These are phyloP conservation scores for Xylariaceae sp. DNA, from an alignment of 2,329 filamentous ascomycete species.

Conservation along the genomic window DNA sequence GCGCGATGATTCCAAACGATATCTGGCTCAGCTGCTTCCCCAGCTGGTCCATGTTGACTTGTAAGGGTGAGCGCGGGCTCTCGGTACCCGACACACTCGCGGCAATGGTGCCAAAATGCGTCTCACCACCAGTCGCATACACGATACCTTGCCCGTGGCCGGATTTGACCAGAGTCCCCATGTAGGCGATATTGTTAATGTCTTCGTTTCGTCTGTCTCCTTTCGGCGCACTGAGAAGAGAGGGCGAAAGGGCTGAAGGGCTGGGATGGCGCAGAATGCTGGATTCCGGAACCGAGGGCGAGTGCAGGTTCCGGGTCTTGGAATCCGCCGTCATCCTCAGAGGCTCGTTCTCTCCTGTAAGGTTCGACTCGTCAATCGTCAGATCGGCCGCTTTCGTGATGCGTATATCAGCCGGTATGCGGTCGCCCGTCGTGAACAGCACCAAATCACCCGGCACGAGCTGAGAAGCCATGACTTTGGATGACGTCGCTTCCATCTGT, in stretches of 20 bases:
- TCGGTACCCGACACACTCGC: slow-evolving; percentile 92
- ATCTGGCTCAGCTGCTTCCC: slow-evolving; percentile 95
- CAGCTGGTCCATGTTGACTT: slow-evolving; percentile 95
- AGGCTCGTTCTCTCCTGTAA: slow-evolving; percentile 95
- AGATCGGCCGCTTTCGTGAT: slow-evolving; percentile 87
- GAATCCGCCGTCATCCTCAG: slow-evolving; percentile 71
- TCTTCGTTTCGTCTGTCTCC: slow-evolving; percentile 66
- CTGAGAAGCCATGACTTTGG: slow-evolving; percentile 79
- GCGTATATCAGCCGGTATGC: slow-evolving; percentile 91
- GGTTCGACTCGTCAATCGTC: slow-evolving; percentile 91
- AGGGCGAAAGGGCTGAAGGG: slow-evolving; percentile 44
- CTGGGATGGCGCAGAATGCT: slow-evolving; percentile 33
- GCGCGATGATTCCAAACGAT: slow-evolving; percentile 86
- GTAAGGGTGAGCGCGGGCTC: slow-evolving; percentile 86
- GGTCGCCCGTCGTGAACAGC: slow-evolving; percentile 89
- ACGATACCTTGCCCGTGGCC: slow-evolving; percentile 94
- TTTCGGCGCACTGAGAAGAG: slow-evolving; percentile 52
- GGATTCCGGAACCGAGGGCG: slow-evolving; percentile 25
- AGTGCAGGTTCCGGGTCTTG: slow-evolving; percentile 30
- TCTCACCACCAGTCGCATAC: slow-evolving; percentile 90
- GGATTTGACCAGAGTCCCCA: slow-evolving; percentile 93
- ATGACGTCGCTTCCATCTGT: slow-evolving; percentile 65
- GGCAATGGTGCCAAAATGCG: slow-evolving; percentile 94
- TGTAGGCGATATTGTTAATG: slow-evolving; percentile 90
- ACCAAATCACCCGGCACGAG: slow-evolving; percentile 91